phyloP scores from a whole-genome alignment of 305 asterid species.

The Solanum chacoense region DNA sequence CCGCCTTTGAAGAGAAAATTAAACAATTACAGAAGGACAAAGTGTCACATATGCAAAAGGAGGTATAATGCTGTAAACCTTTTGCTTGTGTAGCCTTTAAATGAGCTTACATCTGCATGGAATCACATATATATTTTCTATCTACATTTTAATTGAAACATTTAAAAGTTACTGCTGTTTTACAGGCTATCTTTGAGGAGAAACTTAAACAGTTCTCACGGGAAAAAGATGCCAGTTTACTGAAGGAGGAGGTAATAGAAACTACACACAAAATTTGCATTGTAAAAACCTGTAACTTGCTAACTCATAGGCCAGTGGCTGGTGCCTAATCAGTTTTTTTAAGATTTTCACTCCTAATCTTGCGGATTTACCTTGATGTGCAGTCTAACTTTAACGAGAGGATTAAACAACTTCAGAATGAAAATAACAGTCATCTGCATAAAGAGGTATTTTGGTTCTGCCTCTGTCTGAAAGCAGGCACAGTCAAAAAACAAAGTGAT shows the following conservation, averaged over 20 bases:
- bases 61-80: constrained; percentile 24
- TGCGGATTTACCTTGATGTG: neutral
- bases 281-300: neutral
- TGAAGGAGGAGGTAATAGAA: constrained; percentile 20
- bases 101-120: neutral
- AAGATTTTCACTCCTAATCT: neutral
- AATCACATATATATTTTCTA: neutral
- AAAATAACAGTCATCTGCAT: constrained; percentile 4
- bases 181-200: constrained; percentile 16
- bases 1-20: constrained; percentile 28
- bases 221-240: constrained; percentile 15
- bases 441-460: constrained; percentile 16
- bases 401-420: constrained; percentile 17
- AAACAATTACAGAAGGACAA: constrained; percentile 36
- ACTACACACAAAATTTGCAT: neutral
- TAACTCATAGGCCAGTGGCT: neutral
- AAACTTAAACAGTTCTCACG: constrained; percentile 9
- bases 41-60: constrained; percentile 32
- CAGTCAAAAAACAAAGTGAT: neutral
- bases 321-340: constrained; percentile 1
- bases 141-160: neutral
- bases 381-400: constrained; percentile 15
- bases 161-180: neutral
- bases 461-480: neutral
- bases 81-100: neutral